These are phyloP conservation scores for Stenogyne calaminthoides DNA, from an alignment of 305 asterid genomes.

Conservation along the genomic window DNA sequence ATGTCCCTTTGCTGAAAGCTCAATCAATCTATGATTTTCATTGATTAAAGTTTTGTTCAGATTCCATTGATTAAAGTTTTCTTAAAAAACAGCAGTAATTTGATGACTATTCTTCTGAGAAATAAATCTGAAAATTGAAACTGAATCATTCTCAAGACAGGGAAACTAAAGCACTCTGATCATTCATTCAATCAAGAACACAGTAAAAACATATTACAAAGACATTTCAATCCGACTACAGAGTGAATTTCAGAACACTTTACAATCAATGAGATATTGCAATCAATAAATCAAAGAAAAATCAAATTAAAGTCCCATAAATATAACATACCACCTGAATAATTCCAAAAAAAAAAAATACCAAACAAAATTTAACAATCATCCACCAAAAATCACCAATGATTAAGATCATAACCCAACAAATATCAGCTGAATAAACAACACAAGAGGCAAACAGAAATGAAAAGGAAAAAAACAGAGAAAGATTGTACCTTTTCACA, in stretches of 20 bases:
- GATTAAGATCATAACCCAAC: constrained; percentile 24
- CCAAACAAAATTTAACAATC: background rate
- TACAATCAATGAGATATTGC: background rate
- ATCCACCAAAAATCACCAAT: constrained; percentile 16
- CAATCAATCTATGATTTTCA: too few relatives aligned
- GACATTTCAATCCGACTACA: too few relatives aligned
- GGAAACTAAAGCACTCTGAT: background rate
- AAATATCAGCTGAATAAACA: constrained; percentile 17
- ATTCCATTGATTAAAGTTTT: too few relatives aligned
- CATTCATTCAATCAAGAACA: background rate
- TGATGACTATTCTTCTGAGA: background rate
- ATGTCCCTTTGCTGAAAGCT: too few relatives aligned
- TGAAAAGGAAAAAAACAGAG: background rate
- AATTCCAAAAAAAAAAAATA: constrained; percentile 15
- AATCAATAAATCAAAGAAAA: background rate
- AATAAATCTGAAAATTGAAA: background rate
- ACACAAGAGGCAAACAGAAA: background rate
- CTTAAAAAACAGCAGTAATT: background rate
- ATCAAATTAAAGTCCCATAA: background rate
- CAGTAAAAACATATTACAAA: too few relatives aligned
- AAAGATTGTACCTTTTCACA: constrained; percentile 38
- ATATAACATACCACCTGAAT: background rate
- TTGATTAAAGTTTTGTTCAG: too few relatives aligned
- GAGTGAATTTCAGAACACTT: too few relatives aligned
- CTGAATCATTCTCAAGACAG: background rate